These are phyloP conservation scores for Debaryomyces sp. DNA, from an alignment of 1,139 yeast species.

Conservation along the genomic window DNA sequence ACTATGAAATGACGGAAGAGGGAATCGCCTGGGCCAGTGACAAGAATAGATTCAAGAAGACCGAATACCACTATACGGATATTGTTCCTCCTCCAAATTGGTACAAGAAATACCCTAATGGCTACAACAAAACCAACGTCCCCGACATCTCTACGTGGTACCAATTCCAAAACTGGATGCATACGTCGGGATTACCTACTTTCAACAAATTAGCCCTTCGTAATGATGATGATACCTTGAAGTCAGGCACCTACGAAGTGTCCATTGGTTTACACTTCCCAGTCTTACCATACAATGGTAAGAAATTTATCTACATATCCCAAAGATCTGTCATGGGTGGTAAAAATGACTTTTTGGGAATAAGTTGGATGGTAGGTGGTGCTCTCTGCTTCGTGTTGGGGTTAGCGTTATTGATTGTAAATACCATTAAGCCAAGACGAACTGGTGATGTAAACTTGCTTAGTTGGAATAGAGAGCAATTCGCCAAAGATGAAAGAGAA, in stretches of 20 bases:
- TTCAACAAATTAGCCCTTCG: constrained; percentile 82
- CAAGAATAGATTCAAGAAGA: constrained; percentile 57
- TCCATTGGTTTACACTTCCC: constrained; percentile 86
- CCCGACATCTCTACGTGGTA: constrained; percentile 58
- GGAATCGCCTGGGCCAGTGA: constrained; percentile 75
- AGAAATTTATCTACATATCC: constrained; percentile 75
- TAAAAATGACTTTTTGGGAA: constrained; percentile 82
- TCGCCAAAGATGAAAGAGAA: constrained; percentile 23
- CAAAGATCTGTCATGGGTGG: constrained; percentile 93
- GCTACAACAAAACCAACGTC: constrained; percentile 79
- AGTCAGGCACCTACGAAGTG: constrained; percentile 71
- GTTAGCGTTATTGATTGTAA: constrained; percentile 58
- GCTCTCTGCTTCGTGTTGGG: constrained; percentile 75
- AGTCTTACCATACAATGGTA: constrained; percentile 78
- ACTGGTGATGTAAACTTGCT: constrained; percentile 73
- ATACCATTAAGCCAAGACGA: constrained; percentile 67
- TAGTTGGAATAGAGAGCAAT: constrained; percentile 65
- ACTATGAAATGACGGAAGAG: constrained; percentile 52
- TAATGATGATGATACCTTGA: constrained; percentile 66
- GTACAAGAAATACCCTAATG: constrained; percentile 82
- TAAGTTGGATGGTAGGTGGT: constrained; percentile 92
- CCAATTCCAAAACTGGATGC: constrained; percentile 96
- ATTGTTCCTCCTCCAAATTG: constrained; percentile 97
- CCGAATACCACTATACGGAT: constrained; percentile 62
- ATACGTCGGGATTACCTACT: constrained; percentile 85